Evolutionary conservation across 495 filamentous ascomycete species (phyloP).

Genomic region (Penicillium manginii): DNA sequence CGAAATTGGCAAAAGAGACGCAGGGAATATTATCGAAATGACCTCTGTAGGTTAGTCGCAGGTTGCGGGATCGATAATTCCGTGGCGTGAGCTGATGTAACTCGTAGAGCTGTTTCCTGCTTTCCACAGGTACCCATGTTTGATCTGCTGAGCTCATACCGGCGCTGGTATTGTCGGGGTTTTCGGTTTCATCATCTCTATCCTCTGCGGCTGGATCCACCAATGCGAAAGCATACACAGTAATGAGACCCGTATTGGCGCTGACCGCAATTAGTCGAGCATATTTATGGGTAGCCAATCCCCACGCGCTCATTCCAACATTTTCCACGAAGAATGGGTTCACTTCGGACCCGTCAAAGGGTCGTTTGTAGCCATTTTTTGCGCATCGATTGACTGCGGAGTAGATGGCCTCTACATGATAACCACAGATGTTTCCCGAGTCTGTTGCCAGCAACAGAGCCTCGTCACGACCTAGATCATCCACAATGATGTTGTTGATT

Average conservation of each 20-base stretch:
- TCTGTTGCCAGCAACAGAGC: constrained; percentile 77
- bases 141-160: constrained; percentile 24
- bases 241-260: constrained; percentile 69
- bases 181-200: constrained; percentile 26
- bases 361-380: constrained; percentile 26
- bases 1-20: constrained; percentile 71
- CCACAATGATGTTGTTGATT: constrained; percentile 78
- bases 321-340: constrained; percentile 72
- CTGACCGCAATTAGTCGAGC: constrained; percentile 80
- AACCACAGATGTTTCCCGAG: constrained; percentile 87
- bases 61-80: constrained; percentile 41
- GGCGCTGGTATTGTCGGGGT: constrained; percentile 20
- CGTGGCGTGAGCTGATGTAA: constrained; percentile 36
- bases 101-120: constrained; percentile 26
- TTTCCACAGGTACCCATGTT: constrained; percentile 42
- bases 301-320: constrained; percentile 84
- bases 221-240: constrained; percentile 75
- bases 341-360: constrained; percentile 35
- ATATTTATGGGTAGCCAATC: constrained; percentile 79
- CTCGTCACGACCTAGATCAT: constrained; percentile 80
- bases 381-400: constrained; percentile 44
- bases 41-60: constrained; percentile 45
- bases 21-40: constrained; percentile 74
- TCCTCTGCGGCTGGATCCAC: constrained; percentile 34
- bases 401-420: constrained; percentile 65